Evolutionary conservation across 805 yeast species (phyloP).

Genomic region (Pichia insulana): DNA sequence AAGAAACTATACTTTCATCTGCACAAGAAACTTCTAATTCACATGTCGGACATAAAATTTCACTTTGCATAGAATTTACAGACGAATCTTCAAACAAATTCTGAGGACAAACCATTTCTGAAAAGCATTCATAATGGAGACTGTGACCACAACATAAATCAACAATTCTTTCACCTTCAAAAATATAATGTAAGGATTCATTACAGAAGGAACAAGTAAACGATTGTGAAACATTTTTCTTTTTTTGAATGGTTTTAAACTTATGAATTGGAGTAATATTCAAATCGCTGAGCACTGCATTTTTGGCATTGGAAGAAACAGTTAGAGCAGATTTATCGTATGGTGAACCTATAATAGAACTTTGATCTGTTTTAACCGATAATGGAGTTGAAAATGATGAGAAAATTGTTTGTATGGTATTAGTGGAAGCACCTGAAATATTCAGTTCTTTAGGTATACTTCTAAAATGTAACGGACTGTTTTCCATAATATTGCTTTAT

Average conservation of each 20-base stretch:
- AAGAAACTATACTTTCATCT: neutral
- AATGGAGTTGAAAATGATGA: slow-evolving; percentile 4
- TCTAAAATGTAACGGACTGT: slow-evolving; percentile 1
- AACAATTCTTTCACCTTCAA: slow-evolving; percentile 35
- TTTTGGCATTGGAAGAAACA: neutral
- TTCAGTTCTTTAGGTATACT: slow-evolving; percentile 4
- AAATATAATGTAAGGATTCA: slow-evolving; percentile 31
- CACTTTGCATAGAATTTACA: neutral
- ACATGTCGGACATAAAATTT: slow-evolving; percentile 13
- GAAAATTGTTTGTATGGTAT: neutral
- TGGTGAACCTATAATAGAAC: slow-evolving; percentile 2
- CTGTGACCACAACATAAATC: slow-evolving; percentile 36
- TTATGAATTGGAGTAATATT: neutral
- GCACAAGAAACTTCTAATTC: neutral
- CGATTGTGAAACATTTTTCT: neutral
- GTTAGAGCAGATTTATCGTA: neutral
- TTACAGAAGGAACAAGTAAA: slow-evolving; percentile 36
- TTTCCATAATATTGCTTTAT: neutral
- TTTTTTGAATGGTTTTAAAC: neutral
- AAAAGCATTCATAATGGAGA: slow-evolving; percentile 37
- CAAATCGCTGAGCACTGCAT: no score
- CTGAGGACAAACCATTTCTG: slow-evolving; percentile 16
- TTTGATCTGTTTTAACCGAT: slow-evolving; percentile 1
- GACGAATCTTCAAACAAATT: neutral
- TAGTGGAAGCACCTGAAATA: slow-evolving; percentile 7